Evolutionary conservation across 352 stramenopile genomes (phyloP).

Genomic region (Pythium vanterpoolii): DNA sequence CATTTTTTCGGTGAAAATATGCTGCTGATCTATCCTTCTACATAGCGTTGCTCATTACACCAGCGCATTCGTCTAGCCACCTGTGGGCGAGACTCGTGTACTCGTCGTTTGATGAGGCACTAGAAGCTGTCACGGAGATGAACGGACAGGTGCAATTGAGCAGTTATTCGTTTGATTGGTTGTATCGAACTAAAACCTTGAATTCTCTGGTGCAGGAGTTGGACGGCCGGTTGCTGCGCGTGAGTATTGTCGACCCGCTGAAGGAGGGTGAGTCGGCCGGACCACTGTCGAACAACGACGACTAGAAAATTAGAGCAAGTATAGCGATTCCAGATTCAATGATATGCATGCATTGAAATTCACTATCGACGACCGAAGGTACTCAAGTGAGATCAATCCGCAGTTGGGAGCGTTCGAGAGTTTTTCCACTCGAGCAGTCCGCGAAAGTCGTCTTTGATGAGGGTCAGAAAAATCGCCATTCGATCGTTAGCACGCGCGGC

Average conservation of each 20-base stretch:
- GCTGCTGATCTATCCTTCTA: neutral
- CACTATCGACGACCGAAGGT: too few species aligned
- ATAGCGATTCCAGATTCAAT: neutral
- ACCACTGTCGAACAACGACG: neutral
- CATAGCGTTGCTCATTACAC: constrained; percentile 43
- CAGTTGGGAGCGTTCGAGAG: constrained; percentile 48
- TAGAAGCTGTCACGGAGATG: constrained; percentile 70
- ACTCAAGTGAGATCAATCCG: constrained; percentile 32
- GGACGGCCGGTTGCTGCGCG: constrained; percentile 67
- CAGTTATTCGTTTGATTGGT: neutral
- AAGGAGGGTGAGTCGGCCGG: constrained; percentile 12
- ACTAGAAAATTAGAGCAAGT: neutral
- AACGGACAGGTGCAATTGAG: constrained; percentile 53
- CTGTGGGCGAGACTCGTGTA: constrained; percentile 66
- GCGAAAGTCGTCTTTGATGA: constrained; percentile 70
- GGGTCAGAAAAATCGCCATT: constrained; percentile 45
- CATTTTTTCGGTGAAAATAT: neutral
- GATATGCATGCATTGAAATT: neutral
- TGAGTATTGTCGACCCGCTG: constrained; percentile 67
- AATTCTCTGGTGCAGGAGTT: constrained; percentile 33
- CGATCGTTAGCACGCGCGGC: constrained; percentile 72
- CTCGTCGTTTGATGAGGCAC: constrained; percentile 61
- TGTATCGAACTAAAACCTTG: neutral
- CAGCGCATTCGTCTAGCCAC: constrained; percentile 56
- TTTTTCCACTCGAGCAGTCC: constrained; percentile 80